A percentile compares a stretch with the other conserved stretches of the same genome.
These are phyloP conservation scores for Ustanciosporium gigantosporum DNA, from an alignment of 1,284 basidiomycete genomes.

Conservation along the genomic window DNA sequence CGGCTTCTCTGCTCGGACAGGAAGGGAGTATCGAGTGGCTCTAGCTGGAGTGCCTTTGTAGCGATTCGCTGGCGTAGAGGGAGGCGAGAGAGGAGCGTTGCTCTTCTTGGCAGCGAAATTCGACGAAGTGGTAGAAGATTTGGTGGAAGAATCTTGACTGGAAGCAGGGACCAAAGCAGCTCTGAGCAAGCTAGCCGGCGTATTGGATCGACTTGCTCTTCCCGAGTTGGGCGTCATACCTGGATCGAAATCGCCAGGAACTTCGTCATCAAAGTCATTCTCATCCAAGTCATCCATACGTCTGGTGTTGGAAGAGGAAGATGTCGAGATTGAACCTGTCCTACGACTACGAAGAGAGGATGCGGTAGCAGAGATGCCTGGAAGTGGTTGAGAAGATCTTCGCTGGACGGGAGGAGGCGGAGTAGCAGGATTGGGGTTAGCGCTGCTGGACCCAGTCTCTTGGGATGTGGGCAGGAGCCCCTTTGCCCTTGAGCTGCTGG, in stretches of 20 bases:
- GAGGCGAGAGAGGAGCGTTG: conserved; percentile 23
- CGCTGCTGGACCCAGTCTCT: conserved; percentile 1
- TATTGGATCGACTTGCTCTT: conserved; percentile 4
- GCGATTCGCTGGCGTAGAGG: conserved; percentile 20
- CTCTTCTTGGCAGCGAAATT: conserved; percentile 2
- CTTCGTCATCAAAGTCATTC: conserved; percentile 53
- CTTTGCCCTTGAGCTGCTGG: background rate
- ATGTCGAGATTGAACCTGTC: conserved; percentile 19
- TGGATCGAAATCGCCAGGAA: conserved; percentile 44
- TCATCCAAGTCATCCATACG: conserved; percentile 25
- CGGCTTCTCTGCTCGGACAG: conserved; percentile 62
- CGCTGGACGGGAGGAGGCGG: conserved; percentile 26
- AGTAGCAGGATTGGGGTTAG: background rate
- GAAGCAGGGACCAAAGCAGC: conserved; percentile 17
- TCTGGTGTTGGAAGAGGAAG: conserved; percentile 9
- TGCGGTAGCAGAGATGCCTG: conserved; percentile 55
- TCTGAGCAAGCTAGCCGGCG: conserved; percentile 8
- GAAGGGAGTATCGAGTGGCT: conserved; percentile 56
- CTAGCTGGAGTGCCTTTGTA: conserved; percentile 58
- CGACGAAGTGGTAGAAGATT: conserved; percentile 3
- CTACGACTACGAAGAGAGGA: conserved; percentile 51
- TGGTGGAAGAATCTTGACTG: conserved; percentile 2
- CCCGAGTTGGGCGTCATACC: conserved; percentile 21
- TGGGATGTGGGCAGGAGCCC: conserved; percentile 32
- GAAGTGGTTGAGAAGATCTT: conserved; percentile 44